Evolutionary conservation across 2,329 filamentous ascomycete species (phyloP), one percentile per base, ranked within the genome.

Genomic region (Dactylellina drechsleri): DNA sequence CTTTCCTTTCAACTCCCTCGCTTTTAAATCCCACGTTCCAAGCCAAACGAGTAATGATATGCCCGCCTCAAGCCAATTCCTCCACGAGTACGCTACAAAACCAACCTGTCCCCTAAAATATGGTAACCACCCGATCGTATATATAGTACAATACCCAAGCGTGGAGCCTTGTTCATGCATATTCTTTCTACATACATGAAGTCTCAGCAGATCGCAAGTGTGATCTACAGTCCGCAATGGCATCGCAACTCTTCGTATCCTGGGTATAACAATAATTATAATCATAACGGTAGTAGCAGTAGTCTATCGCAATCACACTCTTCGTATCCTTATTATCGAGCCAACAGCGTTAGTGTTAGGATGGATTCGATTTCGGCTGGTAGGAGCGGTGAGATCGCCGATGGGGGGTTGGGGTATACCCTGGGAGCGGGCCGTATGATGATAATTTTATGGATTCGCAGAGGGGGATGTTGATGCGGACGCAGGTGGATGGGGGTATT

Each of bases 181-280:
- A 67, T 60, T 20, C n/a, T 18, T 66, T 56, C 62, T 41, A 56
- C 64, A 75, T 49, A 60, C 64, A 75, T 68, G 71, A 68, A 75
- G 26, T 58, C 71, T 36, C 71, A 65, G 28, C n/a, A 65, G 64
- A 65, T 75, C 53, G 59, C 71, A 43, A 60, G 71, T 52, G 71
- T 75, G 71, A 75, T 75, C 36, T 67, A 75, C 71, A 28, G 7
- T 28, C 36, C 50, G 16, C 52, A 59, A 31, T 64, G 28, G 28
- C 52, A 67, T 8, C 57, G 36, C 31, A 64, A 53, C 70, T 36
- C 57, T 8, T 54, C 45, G 36, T 36, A 36, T 36, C 31, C 31
- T 10, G 6, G 31, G 31, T 36, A 36, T 36, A 36, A 36, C 31
- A 8, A 36, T 36, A 36, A 36, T 23, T 23, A 23, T 36, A 36